phyloP scores from a whole-genome alignment of 1,139 yeast genomes.

The Wickerhamiella infanticola region DNA sequence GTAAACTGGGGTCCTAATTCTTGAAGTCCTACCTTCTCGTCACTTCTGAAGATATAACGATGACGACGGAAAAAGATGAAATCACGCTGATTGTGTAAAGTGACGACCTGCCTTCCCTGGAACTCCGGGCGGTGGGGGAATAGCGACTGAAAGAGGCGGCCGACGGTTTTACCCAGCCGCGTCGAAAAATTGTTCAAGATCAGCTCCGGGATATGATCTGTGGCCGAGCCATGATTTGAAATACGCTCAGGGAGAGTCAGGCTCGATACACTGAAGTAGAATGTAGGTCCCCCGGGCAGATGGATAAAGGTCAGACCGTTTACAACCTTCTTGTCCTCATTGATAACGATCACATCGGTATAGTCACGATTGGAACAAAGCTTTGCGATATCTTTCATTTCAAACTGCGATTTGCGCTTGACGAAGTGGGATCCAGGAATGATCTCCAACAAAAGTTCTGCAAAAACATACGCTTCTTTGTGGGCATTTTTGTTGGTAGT shows the following conservation, averaged over 20 bases:
- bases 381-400: conserved; percentile 73
- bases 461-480: conserved; percentile 79
- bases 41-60: conserved; percentile 75
- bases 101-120: conserved; percentile 88
- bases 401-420: conserved; percentile 71
- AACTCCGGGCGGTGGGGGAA: conserved; percentile 89
- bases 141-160: conserved; percentile 75
- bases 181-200: conserved; percentile 85
- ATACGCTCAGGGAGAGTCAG: conserved; percentile 60
- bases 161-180: conserved; percentile 82
- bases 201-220: conserved; percentile 82
- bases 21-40: conserved; percentile 84
- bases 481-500: conserved; percentile 83
- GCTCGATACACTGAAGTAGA: conserved; percentile 77
- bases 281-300: conserved; percentile 88
- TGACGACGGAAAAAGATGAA: conserved; percentile 90
- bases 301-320: conserved; percentile 88
- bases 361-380: conserved; percentile 68
- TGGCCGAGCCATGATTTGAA: conserved; percentile 77
- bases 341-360: conserved; percentile 75
- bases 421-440: conserved; percentile 77
- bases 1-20: conserved; percentile 97
- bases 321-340: conserved; percentile 84
- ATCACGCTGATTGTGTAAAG: conserved; percentile 91
- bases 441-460: conserved; percentile 70